Conservation (phyloP, 2,329 filamentous ascomycete species). For the Leptoxyphium fumago region DNA sequence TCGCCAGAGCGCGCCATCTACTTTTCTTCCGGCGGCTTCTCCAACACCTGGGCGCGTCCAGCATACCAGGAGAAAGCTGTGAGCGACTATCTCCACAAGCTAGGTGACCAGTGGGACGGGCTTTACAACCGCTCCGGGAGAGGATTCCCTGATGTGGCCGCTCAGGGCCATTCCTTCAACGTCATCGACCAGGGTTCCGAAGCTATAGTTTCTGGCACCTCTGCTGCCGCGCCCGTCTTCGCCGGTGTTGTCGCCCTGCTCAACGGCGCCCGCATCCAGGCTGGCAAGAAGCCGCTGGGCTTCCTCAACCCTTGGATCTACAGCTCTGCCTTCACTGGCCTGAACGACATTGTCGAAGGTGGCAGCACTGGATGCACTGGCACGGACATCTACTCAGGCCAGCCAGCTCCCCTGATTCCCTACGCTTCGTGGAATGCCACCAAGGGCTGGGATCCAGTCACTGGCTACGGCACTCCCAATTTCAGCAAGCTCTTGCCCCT, state of each 20-base stretch:
- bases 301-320: constrained; percentile 51
- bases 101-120: constrained; percentile 25
- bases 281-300: constrained; percentile 36
- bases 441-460: constrained; percentile 20
- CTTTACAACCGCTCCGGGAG: constrained; percentile 30
- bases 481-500: constrained; percentile 1
- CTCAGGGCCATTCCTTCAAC: constrained; percentile 37
- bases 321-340: constrained; percentile 28
- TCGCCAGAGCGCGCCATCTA: constrained; percentile 29
- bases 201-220: constrained; percentile 34
- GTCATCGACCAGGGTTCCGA: constrained; percentile 28
- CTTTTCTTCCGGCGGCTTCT: constrained; percentile 33
- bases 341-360: constrained; percentile 34
- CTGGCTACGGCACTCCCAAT: constrained; percentile 18
- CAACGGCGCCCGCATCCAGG: constrained; percentile 43
- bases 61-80: constrained; percentile 29
- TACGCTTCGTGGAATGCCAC: constrained; percentile 15
- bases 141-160: constrained; percentile 32
- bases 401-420: constrained; percentile 7
- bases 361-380: constrained; percentile 24
- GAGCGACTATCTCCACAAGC: constrained; percentile 22
- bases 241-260: constrained; percentile 44
- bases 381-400: constrained; percentile 12
- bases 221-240: constrained; percentile 43
- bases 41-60: constrained; percentile 27